A percentile compares a stretch with the other conserved stretches of the same genome.
phyloP scores from a whole-genome alignment of 164 flowering plant genomes.

The Paratinospora sagittata region DNA sequence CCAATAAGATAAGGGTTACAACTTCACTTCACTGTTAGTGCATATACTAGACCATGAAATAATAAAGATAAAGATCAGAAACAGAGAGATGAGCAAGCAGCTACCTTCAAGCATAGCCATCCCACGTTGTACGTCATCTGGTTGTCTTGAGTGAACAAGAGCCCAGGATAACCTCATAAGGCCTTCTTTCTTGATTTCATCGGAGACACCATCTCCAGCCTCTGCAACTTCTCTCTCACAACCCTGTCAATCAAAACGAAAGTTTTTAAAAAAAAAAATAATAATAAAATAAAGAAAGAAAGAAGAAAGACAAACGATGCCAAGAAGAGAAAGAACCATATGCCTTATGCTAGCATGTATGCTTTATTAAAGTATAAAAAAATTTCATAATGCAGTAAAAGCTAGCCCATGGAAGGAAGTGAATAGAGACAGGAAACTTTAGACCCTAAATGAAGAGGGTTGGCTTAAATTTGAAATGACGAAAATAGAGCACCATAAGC shows the following conservation, averaged over 20 bases:
- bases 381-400: not conserved
- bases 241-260: conserved; percentile 35
- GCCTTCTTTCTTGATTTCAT: conserved; percentile 52
- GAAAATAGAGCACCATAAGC: not conserved
- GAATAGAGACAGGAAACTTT: not conserved
- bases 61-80: not conserved
- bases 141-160: conserved; percentile 83
- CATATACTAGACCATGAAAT: not conserved
- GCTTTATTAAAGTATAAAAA: not conserved
- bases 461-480: not conserved
- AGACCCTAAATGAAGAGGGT: too few species aligned
- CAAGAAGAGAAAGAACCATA: too few species aligned
- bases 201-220: conserved; percentile 39
- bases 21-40: not conserved
- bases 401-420: not conserved
- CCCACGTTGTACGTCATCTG: conserved; percentile 90
- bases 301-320: not conserved
- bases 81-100: not conserved
- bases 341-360: not conserved
- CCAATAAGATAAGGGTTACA: not conserved
- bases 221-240: conserved; percentile 84
- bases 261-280: not conserved
- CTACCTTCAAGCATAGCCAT: conserved; percentile 96
- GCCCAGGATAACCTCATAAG: conserved; percentile 96
- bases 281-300: too few species aligned